These are phyloP conservation scores for Rhizopogon vinicolor DNA, from an alignment of 768 basidiomycete genomes.

Conservation along the genomic window DNA sequence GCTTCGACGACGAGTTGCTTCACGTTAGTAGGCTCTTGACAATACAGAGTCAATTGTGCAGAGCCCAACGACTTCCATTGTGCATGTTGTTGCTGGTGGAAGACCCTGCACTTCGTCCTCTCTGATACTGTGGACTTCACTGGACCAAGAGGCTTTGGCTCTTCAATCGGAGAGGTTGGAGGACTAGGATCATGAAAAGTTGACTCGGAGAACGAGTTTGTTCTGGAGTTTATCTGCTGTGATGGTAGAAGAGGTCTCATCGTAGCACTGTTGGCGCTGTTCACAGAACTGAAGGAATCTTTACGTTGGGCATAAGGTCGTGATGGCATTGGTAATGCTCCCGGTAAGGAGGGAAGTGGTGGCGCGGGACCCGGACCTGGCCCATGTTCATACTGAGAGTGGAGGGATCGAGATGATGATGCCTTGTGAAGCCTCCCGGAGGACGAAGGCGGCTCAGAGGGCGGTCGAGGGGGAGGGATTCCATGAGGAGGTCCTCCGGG, in stretches of 20 bases:
- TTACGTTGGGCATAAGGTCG: constrained; percentile 16
- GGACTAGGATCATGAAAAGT: constrained; percentile 74
- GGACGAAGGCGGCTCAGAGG: constrained; percentile 38
- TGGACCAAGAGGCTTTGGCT: constrained; percentile 55
- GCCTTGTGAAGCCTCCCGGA: constrained; percentile 41
- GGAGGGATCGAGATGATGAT: constrained; percentile 55
- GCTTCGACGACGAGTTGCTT: constrained; percentile 96
- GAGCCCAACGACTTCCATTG: constrained; percentile 96
- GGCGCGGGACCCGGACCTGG: constrained; percentile 21
- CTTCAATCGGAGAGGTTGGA: constrained; percentile 72
- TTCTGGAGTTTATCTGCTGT: constrained; percentile 47
- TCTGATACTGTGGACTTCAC: constrained; percentile 75
- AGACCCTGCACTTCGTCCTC: constrained; percentile 98
- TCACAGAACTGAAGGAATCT: constrained; percentile 11
- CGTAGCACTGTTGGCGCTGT: constrained; percentile 23
- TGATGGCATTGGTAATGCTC: constrained; percentile 27
- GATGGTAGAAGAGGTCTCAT: constrained; percentile 61
- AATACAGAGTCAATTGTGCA: constrained; percentile 84
- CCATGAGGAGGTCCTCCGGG: constrained; percentile 9
- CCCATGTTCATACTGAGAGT: constrained; percentile 45
- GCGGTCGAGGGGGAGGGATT: constrained; percentile 34
- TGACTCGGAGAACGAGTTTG: constrained; percentile 45
- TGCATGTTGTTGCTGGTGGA: constrained; percentile 92
- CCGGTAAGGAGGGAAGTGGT: constrained; percentile 35
- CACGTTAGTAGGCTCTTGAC: constrained; percentile 77